phyloP scores from a whole-genome alignment of 306 rosid species.

The Cicer pinnatifidum region DNA sequence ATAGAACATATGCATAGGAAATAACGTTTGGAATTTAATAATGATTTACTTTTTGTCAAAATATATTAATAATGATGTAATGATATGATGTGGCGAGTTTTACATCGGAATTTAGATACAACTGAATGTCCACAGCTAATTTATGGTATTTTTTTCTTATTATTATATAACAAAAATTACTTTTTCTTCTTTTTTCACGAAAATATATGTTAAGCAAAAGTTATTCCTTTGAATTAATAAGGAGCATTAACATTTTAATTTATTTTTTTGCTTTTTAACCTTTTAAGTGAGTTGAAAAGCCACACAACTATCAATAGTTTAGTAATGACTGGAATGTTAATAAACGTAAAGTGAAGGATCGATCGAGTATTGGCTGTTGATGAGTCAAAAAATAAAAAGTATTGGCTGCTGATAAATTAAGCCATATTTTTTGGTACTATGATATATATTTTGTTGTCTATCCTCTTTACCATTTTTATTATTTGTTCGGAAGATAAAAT shows the following conservation, averaged over 20 bases:
- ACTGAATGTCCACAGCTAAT: not conserved
- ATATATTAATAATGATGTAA: not conserved
- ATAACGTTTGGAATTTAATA: not conserved
- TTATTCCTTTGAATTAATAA: not conserved
- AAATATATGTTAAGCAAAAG: not conserved
- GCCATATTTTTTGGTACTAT: too few relatives aligned
- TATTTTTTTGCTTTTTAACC: too few relatives aligned
- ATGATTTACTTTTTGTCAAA: not conserved
- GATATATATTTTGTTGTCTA: too few relatives aligned
- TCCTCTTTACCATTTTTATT: too few relatives aligned
- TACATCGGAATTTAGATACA: not conserved
- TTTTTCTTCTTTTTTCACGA: not conserved
- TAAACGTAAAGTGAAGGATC: too few relatives aligned
- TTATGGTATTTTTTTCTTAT: too few relatives aligned
- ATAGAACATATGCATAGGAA: not conserved
- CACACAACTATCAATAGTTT: not conserved
- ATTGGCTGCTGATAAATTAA: too few relatives aligned
- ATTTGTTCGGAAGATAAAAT: too few relatives aligned
- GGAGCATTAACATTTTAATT: not conserved
- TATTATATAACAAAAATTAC: not conserved
- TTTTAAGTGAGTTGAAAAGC: constrained; percentile 7
- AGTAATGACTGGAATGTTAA: too few relatives aligned
- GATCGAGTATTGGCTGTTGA: too few relatives aligned
- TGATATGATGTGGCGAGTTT: constrained; percentile 8
- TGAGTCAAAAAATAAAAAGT: too few relatives aligned